Evolutionary conservation across 257 asterid genomes (phyloP).

Genomic region (Solanum corneliomulleri): DNA sequence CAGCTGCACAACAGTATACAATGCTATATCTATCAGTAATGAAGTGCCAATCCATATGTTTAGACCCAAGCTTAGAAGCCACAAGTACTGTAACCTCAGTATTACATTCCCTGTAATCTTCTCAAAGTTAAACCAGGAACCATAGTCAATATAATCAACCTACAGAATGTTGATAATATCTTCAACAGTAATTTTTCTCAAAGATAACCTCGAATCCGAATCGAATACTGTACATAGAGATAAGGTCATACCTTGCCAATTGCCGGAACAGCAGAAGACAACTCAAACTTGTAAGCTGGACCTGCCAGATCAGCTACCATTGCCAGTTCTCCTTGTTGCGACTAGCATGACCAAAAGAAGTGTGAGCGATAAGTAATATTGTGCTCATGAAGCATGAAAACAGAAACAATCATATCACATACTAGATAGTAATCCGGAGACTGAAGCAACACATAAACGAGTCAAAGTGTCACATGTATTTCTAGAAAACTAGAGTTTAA

Average conservation of each 20-base stretch:
- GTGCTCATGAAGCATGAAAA: not conserved
- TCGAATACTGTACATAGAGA: not conserved
- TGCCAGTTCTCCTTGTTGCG: conserved; percentile 72
- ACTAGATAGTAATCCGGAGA: not conserved
- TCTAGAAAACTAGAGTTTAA: not conserved
- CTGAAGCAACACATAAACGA: not conserved
- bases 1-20: not conserved
- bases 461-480: not conserved
- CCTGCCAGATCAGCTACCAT: conserved; percentile 73
- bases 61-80: not conserved
- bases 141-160: not conserved
- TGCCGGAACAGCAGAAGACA: conserved; percentile 66
- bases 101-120: not conserved
- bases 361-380: conserved; percentile 1
- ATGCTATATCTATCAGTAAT: not conserved
- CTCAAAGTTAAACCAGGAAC: not conserved
- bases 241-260: conserved; percentile 50
- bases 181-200: not conserved
- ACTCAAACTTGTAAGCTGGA: conserved; percentile 59
- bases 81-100: not conserved
- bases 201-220: not conserved
- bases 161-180: not conserved
- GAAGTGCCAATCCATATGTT: not conserved
- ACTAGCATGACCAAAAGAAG: conserved; percentile 23
- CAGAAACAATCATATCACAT: not conserved